Evolutionary conservation across 78 protist species (phyloP), one percentile per base, ranked within the genome.

Genomic region (Dictyostelium citrinum): DNA sequence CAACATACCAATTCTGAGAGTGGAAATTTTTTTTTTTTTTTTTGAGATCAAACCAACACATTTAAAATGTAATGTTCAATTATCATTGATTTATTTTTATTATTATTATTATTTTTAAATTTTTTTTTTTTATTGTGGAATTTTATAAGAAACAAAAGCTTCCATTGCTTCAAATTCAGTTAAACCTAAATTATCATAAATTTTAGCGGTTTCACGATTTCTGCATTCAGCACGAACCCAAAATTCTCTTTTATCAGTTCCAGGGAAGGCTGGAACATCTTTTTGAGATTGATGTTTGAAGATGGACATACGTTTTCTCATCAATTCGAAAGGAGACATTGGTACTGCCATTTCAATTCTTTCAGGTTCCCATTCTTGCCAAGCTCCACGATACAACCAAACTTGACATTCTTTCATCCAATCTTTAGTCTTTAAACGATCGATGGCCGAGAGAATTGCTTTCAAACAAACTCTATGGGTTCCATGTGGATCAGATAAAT

Each of bases 341-440:
- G 98, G 96, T 20, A 96, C 96, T 11, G 95, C 93, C 92, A 91
- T 80, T 77, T 96, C 97, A 33, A 95, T 78, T 55, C 85, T 75
- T 35, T 92, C 88, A 9, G 95, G 90, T 61, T 74, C 90, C 93
- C 93, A 96, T 45, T 96, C 98, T 78, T 96, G 88, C 98, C 98
- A 96, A 10, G 98, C 98, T 1, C 98, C 98, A 33, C 98, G 39
- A 84, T 96, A 96, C 22, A 95, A 49, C 98, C 97, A 96, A 22
- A 96, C 96, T 35, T 93, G 72, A 37, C 90, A 92, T 17, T 70
- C 58, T 17, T 93, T 41, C 91, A 91, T 83, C 95, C 95, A 91
- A 29, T 91, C 81, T 22, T 91, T n/a, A 35, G 51, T 27, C 39
- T 93, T 85, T 80, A 93, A 82, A 11, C 84, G 14, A 24, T 93